Evolutionary conservation across 768 basidiomycete species (phyloP).

Genomic region (Dioszegia hungarica): DNA sequence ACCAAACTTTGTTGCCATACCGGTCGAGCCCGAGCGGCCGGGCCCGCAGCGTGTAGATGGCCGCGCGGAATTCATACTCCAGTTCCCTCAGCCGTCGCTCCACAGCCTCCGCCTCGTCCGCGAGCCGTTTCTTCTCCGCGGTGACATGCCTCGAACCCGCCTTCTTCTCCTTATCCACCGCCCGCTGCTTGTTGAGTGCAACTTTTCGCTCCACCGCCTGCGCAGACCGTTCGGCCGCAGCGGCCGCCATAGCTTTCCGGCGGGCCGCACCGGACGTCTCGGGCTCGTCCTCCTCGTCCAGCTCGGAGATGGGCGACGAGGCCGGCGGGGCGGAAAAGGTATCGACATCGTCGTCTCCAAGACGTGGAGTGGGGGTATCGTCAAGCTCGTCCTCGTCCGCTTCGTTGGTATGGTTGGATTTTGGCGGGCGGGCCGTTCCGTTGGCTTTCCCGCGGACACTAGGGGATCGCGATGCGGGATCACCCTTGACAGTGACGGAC

Average conservation of each 20-base stretch:
- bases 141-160: conserved; percentile 74
- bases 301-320: conserved; percentile 51
- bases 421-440: neutral
- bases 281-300: conserved; percentile 1
- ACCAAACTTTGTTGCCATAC: conserved; percentile 94
- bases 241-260: conserved; percentile 36
- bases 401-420: conserved; percentile 1
- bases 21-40: conserved; percentile 87
- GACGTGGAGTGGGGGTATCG: conserved; percentile 20
- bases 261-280: conserved; percentile 17
- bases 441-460: conserved; percentile 9
- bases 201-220: conserved; percentile 54
- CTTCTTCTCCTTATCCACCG: conserved; percentile 70
- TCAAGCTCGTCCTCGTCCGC: conserved; percentile 32
- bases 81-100: conserved; percentile 76
- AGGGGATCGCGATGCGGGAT: conserved; percentile 1
- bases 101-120: conserved; percentile 80
- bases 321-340: conserved; percentile 52
- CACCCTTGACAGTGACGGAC: conserved; percentile 31
- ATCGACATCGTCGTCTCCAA: conserved; percentile 19
- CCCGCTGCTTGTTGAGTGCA: conserved; percentile 71
- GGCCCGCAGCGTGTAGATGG: conserved; percentile 75
- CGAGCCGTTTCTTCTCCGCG: conserved; percentile 74
- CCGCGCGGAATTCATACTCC: conserved; percentile 89
- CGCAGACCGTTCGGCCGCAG: conserved; percentile 46